phyloP scores from a whole-genome alignment of 2,329 filamentous ascomycete species.

The Fusarium sp. region DNA sequence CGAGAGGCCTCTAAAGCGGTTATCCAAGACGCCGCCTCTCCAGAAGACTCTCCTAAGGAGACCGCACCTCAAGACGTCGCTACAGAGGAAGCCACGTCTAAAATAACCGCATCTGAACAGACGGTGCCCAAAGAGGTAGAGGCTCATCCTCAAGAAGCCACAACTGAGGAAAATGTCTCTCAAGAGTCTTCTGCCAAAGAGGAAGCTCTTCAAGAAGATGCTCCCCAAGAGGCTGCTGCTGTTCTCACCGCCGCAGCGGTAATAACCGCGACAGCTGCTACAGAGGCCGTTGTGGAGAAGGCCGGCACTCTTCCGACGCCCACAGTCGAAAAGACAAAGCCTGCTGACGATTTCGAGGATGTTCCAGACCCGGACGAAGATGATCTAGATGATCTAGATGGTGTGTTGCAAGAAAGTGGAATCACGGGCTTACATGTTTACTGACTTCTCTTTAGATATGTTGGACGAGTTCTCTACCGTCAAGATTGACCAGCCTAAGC shows the following conservation, averaged over 20 bases:
- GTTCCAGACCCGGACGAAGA: conserved; percentile 93
- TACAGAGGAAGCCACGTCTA: background rate
- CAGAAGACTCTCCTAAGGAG: background rate
- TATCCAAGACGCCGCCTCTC: conserved; percentile 2
- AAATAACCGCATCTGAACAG: background rate
- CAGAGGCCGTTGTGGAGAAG: conserved; percentile 29
- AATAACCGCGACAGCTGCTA: conserved; percentile 24
- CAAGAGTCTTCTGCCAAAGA: conserved; percentile 7
- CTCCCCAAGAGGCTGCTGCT: conserved; percentile 13
- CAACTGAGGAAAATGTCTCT: background rate
- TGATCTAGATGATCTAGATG: conserved; percentile 91
- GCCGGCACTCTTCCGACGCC: conserved; percentile 1
- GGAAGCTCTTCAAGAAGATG: background rate
- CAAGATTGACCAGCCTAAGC: conserved; percentile 58
- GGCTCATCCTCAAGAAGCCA: background rate
- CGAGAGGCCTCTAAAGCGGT: background rate
- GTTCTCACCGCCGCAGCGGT: conserved; percentile 21
- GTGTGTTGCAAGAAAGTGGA: conserved; percentile 56
- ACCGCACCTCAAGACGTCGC: background rate
- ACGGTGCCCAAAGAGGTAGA: background rate
- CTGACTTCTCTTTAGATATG: conserved; percentile 71
- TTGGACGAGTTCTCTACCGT: conserved; percentile 87
- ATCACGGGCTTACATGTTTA: background rate
- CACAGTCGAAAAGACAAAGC: background rate
- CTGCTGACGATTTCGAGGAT: conserved; percentile 58